These are phyloP conservation scores for Beauveria scarabaeidicola DNA, from an alignment of 2,329 filamentous ascomycete genomes.

Conservation along the genomic window DNA sequence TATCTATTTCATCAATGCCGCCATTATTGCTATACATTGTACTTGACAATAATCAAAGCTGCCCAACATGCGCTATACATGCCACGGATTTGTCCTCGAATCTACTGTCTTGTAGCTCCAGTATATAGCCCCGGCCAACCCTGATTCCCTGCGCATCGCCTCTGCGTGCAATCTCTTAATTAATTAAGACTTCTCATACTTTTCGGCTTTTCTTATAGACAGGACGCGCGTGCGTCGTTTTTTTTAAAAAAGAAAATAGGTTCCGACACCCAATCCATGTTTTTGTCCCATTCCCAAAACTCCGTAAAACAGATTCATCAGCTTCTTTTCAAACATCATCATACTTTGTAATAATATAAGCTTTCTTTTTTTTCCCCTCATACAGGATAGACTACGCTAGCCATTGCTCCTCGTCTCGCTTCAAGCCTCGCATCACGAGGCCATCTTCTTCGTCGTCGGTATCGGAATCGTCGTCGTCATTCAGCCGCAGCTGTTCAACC, in stretches of 20 bases:
- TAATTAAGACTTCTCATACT: neutral
- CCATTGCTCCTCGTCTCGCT: conserved; percentile 52
- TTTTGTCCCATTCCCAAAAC: conserved; percentile 9
- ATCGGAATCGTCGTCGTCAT: conserved; percentile 34
- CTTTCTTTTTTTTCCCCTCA: neutral
- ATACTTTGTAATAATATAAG: neutral
- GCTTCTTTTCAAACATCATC: conserved; percentile 4
- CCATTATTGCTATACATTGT: no score
- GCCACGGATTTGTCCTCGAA: no score
- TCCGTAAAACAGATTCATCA: conserved; percentile 9
- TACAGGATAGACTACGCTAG: conserved; percentile 29
- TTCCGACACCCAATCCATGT: neutral
- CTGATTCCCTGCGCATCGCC: neutral
- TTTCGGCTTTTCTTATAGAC: neutral
- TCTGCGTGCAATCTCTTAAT: neutral
- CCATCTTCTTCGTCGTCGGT: conserved; percentile 49
- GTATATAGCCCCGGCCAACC: neutral
- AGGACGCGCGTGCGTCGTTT: neutral
- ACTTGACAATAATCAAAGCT: no score
- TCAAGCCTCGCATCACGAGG: conserved; percentile 47
- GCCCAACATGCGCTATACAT: no score
- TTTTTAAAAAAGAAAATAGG: neutral
- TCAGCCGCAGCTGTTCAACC: conserved; percentile 32
- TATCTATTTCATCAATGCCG: no score
- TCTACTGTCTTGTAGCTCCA: neutral